Evolutionary conservation across 192 early-diverging fungal genomes (phyloP).

Genomic region (Coemansia biformis): DNA sequence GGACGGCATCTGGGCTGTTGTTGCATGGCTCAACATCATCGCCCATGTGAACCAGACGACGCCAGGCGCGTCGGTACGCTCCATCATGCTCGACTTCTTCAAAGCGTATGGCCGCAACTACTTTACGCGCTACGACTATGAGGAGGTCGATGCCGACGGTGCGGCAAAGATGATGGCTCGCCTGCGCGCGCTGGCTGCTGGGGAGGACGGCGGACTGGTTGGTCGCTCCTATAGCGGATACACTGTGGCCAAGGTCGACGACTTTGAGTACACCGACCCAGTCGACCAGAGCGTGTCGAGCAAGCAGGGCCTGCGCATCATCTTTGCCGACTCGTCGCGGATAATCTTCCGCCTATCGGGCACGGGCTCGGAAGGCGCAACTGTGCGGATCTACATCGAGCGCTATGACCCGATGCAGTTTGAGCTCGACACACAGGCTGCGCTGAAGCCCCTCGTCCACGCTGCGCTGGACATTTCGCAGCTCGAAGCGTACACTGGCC

Average conservation of each 20-base stretch:
- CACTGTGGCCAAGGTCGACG: conserved; percentile 60
- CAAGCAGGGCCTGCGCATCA: conserved; percentile 85
- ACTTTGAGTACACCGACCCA: conserved; percentile 94
- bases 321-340: conserved; percentile 89
- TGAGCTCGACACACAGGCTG: conserved; percentile 69
- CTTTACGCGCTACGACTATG: conserved; percentile 94
- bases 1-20: conserved; percentile 95
- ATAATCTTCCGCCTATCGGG: conserved; percentile 89
- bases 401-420: conserved; percentile 61
- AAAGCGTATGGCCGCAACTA: conserved; percentile 90
- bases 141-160: conserved; percentile 79
- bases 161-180: conserved; percentile 75
- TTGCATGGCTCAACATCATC: conserved; percentile 96
- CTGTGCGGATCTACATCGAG: conserved; percentile 93
- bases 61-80: conserved; percentile 58
- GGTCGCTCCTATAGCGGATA: conserved; percentile 59
- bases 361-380: conserved; percentile 93
- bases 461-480: conserved; percentile 71
- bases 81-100: conserved; percentile 80
- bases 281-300: conserved; percentile 79
- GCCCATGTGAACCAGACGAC: conserved; percentile 63
- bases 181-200: conserved; percentile 56
- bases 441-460: conserved; percentile 82
- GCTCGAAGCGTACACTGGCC: conserved; percentile 77
- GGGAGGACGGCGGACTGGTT: conserved; percentile 39